Evolutionary conservation across 345 rosid species (phyloP).

Genomic region (Salix koriyanagi): DNA sequence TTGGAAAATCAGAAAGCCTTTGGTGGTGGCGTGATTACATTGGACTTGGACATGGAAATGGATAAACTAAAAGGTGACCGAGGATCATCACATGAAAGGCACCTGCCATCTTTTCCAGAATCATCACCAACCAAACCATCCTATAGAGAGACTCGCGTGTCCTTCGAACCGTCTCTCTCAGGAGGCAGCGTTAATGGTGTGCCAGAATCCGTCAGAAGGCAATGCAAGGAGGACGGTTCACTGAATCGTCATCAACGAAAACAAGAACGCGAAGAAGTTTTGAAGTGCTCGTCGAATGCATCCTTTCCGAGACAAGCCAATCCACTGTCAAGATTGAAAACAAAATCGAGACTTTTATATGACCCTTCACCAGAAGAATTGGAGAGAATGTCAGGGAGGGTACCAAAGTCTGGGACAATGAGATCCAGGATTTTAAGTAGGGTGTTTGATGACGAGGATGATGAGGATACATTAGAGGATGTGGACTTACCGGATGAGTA

Average conservation of each 20-base stretch:
- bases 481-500: constrained; percentile 78
- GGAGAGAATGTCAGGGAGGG: constrained; percentile 32
- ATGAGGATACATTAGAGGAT: constrained; percentile 58
- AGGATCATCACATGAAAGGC: too few relatives aligned
- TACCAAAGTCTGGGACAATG: constrained; percentile 48
- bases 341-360: constrained; percentile 76
- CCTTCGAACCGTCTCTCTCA: constrained; percentile 40
- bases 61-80: too few relatives aligned
- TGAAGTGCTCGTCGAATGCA: constrained; percentile 39
- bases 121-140: not conserved
- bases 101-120: too few relatives aligned
- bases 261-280: constrained; percentile 27
- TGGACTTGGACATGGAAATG: too few relatives aligned
- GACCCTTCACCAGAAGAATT: constrained; percentile 36
- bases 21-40: too few relatives aligned
- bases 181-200: not conserved
- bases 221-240: constrained; percentile 18
- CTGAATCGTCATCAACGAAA: not conserved
- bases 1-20: too few relatives aligned
- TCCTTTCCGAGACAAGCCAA: constrained; percentile 44
- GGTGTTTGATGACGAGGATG: constrained; percentile 52
- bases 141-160: constrained; percentile 47
- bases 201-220: constrained; percentile 23
- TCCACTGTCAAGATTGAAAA: constrained; percentile 40
- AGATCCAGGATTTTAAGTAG: constrained; percentile 44